Conservation (phyloP, 192 early-diverging fungal species). For the Umbelopsis sp. region DNA sequence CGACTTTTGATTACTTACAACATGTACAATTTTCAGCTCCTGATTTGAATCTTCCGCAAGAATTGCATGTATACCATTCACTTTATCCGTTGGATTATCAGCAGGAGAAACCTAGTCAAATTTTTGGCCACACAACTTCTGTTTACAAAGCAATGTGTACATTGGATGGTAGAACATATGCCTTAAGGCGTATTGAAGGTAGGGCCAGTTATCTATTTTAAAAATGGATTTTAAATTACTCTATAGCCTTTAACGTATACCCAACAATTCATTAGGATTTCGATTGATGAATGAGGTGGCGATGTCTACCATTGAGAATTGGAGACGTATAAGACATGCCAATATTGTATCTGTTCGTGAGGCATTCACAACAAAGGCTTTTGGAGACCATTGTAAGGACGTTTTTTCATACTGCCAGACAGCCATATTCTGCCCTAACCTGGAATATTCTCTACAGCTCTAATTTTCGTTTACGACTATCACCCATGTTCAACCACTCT, state of each 20-base stretch:
- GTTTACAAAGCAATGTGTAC: constrained; percentile 87
- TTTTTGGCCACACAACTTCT: constrained; percentile 70
- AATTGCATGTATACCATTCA: constrained; percentile 91
- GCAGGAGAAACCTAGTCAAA: constrained; percentile 56
- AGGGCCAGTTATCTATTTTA: background rate
- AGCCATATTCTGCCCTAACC: too few species aligned
- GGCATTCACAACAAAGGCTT: constrained; percentile 94
- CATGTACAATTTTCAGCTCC: constrained; percentile 28
- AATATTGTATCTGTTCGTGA: constrained; percentile 87
- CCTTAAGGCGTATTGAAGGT: constrained; percentile 83
- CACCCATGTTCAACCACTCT: constrained; percentile 82
- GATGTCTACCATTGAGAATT: constrained; percentile 82
- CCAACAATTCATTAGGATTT: constrained; percentile 44
- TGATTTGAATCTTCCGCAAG: constrained; percentile 68
- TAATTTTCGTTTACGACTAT: constrained; percentile 96
- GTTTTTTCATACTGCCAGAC: too few species aligned
- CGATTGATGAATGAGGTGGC: constrained; percentile 77
- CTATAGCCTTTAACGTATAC: background rate
- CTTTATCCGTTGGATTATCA: constrained; percentile 64
- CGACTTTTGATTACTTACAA: too few species aligned
- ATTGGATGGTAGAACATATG: constrained; percentile 85
- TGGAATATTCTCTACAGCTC: constrained; percentile 48
- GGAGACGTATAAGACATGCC: constrained; percentile 81
- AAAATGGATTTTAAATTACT: background rate
- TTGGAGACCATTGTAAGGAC: constrained; percentile 85